These are phyloP conservation scores for Apiotrichum mycotoxinovorans DNA, from an alignment of 1,284 basidiomycete species.

Conservation along the genomic window DNA sequence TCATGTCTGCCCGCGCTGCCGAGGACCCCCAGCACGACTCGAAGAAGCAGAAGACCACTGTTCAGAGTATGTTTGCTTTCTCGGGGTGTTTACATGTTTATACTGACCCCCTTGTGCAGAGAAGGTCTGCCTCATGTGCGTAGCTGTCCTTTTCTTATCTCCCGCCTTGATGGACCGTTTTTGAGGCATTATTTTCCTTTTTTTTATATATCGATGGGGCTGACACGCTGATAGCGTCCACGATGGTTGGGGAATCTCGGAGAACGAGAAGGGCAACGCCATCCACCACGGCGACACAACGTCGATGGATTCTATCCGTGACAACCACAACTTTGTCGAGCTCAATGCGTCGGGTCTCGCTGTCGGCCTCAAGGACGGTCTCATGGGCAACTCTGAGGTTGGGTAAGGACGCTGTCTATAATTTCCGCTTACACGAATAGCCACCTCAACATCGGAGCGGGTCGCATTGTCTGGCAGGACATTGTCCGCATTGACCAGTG, in stretches of 20 bases:
- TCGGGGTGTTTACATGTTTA: neutral
- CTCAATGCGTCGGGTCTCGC: conserved; percentile 80
- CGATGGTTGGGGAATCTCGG: conserved; percentile 83
- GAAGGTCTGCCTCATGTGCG: conserved; percentile 85
- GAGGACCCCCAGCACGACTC: conserved; percentile 20
- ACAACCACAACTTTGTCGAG: conserved; percentile 67
- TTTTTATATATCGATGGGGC: no score
- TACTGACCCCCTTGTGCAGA: conserved; percentile 49
- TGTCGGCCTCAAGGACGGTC: conserved; percentile 80
- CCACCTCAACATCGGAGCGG: conserved; percentile 87
- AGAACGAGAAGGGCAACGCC: conserved; percentile 75
- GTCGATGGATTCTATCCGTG: conserved; percentile 79
- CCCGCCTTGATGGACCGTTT: no score
- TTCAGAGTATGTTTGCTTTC: conserved; percentile 10
- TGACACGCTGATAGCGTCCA: conserved; percentile 62
- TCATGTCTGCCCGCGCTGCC: conserved; percentile 19
- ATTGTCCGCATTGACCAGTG: conserved; percentile 83
- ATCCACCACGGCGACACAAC: conserved; percentile 76
- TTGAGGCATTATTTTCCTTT: no score
- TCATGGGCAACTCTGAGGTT: conserved; percentile 95
- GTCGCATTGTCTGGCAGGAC: conserved; percentile 90
- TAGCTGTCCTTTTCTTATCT: conserved; percentile 4
- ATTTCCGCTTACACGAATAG: conserved; percentile 51
- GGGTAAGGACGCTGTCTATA: conserved; percentile 56
- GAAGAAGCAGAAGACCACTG: conserved; percentile 23